Evolutionary conservation across 2,329 filamentous ascomycete genomes (phyloP).

Genomic region (Pseudopyricularia cyperi): DNA sequence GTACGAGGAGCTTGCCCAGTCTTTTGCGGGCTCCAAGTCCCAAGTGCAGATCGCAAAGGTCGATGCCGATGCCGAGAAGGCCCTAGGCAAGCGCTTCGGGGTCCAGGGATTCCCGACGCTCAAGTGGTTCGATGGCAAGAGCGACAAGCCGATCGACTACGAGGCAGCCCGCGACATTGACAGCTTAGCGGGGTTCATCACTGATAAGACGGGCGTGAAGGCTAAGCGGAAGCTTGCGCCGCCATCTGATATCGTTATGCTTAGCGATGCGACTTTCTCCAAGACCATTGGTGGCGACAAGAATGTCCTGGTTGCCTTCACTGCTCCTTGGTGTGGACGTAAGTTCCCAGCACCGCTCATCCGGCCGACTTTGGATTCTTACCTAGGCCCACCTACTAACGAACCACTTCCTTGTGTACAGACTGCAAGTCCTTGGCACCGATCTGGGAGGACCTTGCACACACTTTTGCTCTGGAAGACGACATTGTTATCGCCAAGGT

Average conservation of each 20-base stretch:
- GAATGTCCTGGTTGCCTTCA: conserved; percentile 90
- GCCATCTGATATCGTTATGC: conserved; percentile 63
- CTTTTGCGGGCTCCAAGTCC: conserved; percentile 57
- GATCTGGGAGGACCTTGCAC: conserved; percentile 75
- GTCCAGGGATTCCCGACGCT: conserved; percentile 93
- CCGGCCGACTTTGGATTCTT: not conserved
- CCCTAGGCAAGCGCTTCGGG: conserved; percentile 72
- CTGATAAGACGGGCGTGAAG: conserved; percentile 77
- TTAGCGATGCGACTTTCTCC: conserved; percentile 71
- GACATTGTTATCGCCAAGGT: conserved; percentile 86
- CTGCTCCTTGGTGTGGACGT: conserved; percentile 98
- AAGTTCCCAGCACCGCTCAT: conserved; percentile 31
- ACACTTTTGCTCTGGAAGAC: conserved; percentile 62
- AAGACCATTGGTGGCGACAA: conserved; percentile 70
- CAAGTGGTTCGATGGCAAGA: conserved; percentile 97
- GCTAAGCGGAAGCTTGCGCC: conserved; percentile 61
- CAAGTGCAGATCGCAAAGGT: conserved; percentile 88
- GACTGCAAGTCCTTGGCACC: conserved; percentile 96
- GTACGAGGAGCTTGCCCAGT: conserved; percentile 76
- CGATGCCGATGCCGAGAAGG: conserved; percentile 80
- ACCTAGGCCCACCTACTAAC: not conserved
- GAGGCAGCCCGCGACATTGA: conserved; percentile 79
- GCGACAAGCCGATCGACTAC: conserved; percentile 73
- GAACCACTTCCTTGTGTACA: conserved; percentile 21
- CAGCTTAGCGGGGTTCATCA: conserved; percentile 66